These are phyloP conservation scores for Calonectria fujianensis DNA, from an alignment of 2,329 filamentous ascomycete genomes.

Conservation along the genomic window DNA sequence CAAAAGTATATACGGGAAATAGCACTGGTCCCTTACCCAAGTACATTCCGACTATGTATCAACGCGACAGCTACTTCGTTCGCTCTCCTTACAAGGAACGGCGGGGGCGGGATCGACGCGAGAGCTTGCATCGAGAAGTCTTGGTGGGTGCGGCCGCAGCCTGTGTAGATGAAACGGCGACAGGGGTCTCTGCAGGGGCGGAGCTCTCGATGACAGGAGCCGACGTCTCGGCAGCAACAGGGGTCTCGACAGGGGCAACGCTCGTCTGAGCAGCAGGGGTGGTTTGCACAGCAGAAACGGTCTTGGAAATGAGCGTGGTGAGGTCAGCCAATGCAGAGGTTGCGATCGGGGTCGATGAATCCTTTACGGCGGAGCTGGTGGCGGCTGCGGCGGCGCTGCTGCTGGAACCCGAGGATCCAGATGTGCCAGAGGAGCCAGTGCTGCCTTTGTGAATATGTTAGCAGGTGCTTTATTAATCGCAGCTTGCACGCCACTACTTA, in stretches of 20 bases:
- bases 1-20: slow-evolving; percentile 16
- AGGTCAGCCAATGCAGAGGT: background rate
- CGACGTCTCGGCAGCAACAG: background rate
- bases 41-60: background rate
- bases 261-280: slow-evolving; percentile 4
- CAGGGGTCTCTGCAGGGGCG: background rate
- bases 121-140: slow-evolving; percentile 30
- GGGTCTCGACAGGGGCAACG: slow-evolving; percentile 7
- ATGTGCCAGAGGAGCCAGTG: slow-evolving; percentile 2
- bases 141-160: slow-evolving; percentile 17
- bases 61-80: background rate
- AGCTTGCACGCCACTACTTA: background rate
- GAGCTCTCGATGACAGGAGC: background rate
- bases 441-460: slow-evolving; percentile 8
- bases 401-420: background rate
- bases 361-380: background rate
- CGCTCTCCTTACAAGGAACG: background rate
- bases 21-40: background rate
- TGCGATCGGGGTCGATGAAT: background rate
- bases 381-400: background rate
- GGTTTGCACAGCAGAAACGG: background rate
- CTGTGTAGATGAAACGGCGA: background rate
- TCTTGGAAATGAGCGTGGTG: slow-evolving; percentile 8
- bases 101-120: background rate
- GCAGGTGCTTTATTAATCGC: background rate